Base-by-base conservation (phyloP, 768 basidiomycete genomes). In the Auricularia heimuer region DNA sequence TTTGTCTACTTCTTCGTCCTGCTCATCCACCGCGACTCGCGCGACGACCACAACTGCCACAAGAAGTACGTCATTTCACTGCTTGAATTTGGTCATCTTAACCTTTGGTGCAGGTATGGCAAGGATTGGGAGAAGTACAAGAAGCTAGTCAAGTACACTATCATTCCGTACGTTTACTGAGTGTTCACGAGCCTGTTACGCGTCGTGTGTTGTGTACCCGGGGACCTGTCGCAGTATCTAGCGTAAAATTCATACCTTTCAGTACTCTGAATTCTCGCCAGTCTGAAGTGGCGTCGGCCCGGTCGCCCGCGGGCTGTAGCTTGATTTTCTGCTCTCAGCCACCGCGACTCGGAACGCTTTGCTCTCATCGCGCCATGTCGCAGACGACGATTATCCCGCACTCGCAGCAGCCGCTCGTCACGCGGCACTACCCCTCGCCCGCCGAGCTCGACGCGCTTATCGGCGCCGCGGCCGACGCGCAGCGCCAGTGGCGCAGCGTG, bases 91-190 rank as follows among this genome's bases (percentile, higher is more conserved):
- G 54, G 21, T 51, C 12, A 42, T 6, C 47, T 61, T 2, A n/a
- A 56, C 14, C 35, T 61, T 4, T 24, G 12, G 4, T 29, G 34
- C 68, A 94, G 92, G 74, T 96, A 99, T 71, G 94, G 95, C 33
- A 84, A 90, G 69, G 95, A 98, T 71, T 98, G 96, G 96, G 81
- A 86, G 64, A 87, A 82, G 76, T 98, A 98, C 79, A 92, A 85
- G 78, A 81, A 86, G 71, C 77, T 92, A 34, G 95, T 97, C 34
- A 89, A 88, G 1, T 96, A 82, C 69, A 83, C 88, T 66, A 95
- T 96, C 68, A 81, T 96, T 68, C 94, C 92, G 54, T 92, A 90
- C 72, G 75, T 92, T 34, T 92, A 92, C 73, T 92, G 71, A 76
- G 24, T 54, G 24, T 62, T 35, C 47, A 51, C 44, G 44, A 29